Base-by-base conservation (phyloP, 495 filamentous ascomycete genomes). In the Hypoxylon subgilvum region DNA sequence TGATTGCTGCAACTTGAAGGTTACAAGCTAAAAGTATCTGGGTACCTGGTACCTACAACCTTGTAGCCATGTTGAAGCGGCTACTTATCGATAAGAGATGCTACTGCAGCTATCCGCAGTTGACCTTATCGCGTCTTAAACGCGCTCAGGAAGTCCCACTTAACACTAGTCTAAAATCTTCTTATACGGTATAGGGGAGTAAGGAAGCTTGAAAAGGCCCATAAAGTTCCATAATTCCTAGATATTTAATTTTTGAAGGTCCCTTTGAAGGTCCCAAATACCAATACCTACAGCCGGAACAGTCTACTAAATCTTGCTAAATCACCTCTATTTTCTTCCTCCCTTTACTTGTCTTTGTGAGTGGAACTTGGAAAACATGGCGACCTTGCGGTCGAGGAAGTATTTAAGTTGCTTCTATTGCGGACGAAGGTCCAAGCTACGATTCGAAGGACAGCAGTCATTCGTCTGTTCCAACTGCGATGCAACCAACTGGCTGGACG, bases 401-500 rank as follows among this genome's bases (percentile, higher is more conserved):
- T 69, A 72, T 45, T 68, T 92, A 47, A 75, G 76, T 38, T 94
- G 90, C 76, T 91, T 91, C 74, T 91, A 90, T 67, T 94, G 90
- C 69, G 85, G 86, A 63, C 69, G 71, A 69, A 84, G 76, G 57
- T 86, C 87, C 19, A 73, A 78, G 13, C 76, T 83, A 32, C 72
- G 72, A 46, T 78, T 79, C 44, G 76, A 79, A 58, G 78, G 79
- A 42, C 65, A 70, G 23, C 68, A 79, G 52, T 79, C 83, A 67
- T 94, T 88, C 74, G 76, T 83, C 13, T 96, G 91, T 65, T 66
- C 78, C 8, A 74, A 83, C 48, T 96, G 91, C 74, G 88, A 91
- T 56, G 86, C 90, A 16, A 83, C 86, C 51, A 96, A 96, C 72
- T 89, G 86, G 72, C 74, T 95, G 6, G 92, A 96, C 66, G 75